phyloP scores from a whole-genome alignment of 2,329 filamentous ascomycete species.

The Dichotomopilus funicola region DNA sequence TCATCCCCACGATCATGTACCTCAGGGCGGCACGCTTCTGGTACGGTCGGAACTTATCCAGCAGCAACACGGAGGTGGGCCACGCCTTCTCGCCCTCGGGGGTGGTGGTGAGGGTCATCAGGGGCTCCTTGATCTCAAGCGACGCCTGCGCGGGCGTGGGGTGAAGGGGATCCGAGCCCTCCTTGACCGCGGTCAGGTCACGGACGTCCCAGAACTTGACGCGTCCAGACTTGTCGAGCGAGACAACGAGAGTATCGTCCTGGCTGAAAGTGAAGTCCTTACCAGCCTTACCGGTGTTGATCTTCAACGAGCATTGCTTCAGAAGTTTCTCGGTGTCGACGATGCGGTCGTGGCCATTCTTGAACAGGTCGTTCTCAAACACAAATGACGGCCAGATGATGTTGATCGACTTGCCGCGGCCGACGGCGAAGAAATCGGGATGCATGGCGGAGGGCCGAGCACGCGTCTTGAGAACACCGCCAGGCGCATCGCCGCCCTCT shows the following conservation, averaged over 20 bases:
- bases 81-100: conserved; percentile 88
- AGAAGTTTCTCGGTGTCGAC: conserved; percentile 86
- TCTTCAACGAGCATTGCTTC: conserved; percentile 80
- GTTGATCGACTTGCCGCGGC: conserved; percentile 91
- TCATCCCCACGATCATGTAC: conserved; percentile 96
- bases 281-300: conserved; percentile 94
- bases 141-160: conserved; percentile 50
- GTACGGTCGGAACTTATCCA: conserved; percentile 94
- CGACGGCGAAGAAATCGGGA: conserved; percentile 90
- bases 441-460: conserved; percentile 84
- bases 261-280: conserved; percentile 98
- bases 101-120: conserved; percentile 81
- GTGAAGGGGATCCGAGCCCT: conserved; percentile 43
- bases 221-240: conserved; percentile 90
- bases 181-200: conserved; percentile 55
- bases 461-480: conserved; percentile 90
- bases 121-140: conserved; percentile 75
- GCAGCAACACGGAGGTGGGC: conserved; percentile 90
- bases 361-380: conserved; percentile 56
- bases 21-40: conserved; percentile 82
- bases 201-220: conserved; percentile 98
- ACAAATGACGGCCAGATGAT: conserved; percentile 68
- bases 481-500: conserved; percentile 77
- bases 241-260: conserved; percentile 89
- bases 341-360: conserved; percentile 56